Evolutionary conservation across 306 rosid species (phyloP).

Genomic region (Cyclanthera cordifolia): DNA sequence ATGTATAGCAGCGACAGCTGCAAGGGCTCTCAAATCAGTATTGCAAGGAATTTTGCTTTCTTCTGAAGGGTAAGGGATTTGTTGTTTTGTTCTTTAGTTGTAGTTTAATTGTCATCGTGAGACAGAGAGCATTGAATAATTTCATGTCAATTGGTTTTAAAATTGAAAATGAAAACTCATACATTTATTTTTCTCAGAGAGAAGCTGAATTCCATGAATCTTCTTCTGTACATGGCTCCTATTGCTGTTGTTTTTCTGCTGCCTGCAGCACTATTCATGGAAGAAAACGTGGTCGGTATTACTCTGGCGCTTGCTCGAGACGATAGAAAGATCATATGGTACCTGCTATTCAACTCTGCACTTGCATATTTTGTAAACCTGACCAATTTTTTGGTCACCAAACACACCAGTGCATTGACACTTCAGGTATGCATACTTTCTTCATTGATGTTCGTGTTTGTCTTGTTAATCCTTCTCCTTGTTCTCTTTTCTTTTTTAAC

Average conservation of each 20-base stretch:
- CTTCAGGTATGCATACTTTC: slow-evolving; percentile 67
- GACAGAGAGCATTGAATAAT: background rate
- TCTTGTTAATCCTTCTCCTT: slow-evolving; percentile 1
- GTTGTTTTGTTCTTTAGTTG: background rate
- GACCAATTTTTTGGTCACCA: slow-evolving; percentile 98
- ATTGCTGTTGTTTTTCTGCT: slow-evolving; percentile 96
- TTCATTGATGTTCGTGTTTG: background rate
- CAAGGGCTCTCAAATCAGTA: slow-evolving; percentile 90
- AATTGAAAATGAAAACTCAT: background rate
- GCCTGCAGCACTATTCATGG: slow-evolving; percentile 94
- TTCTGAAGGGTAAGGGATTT: slow-evolving; percentile 73
- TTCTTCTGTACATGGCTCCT: slow-evolving; percentile 98
- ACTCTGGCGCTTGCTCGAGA: slow-evolving; percentile 96
- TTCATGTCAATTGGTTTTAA: slow-evolving; percentile 14
- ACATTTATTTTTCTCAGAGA: slow-evolving; percentile 37
- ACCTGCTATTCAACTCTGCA: slow-evolving; percentile 79
- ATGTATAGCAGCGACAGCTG: slow-evolving; percentile 92
- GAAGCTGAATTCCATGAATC: slow-evolving; percentile 99
- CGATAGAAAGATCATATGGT: slow-evolving; percentile 89
- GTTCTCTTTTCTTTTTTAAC: background rate
- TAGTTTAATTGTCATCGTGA: background rate
- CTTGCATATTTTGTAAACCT: slow-evolving; percentile 90
- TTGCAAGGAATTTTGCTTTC: slow-evolving; percentile 94
- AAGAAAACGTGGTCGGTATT: slow-evolving; percentile 92
- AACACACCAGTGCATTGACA: slow-evolving; percentile 96